Evolutionary conservation across 1,284 basidiomycete genomes (phyloP), one percentile per base, ranked within the genome.

Genomic region (Singerocomus rubriflavus): DNA sequence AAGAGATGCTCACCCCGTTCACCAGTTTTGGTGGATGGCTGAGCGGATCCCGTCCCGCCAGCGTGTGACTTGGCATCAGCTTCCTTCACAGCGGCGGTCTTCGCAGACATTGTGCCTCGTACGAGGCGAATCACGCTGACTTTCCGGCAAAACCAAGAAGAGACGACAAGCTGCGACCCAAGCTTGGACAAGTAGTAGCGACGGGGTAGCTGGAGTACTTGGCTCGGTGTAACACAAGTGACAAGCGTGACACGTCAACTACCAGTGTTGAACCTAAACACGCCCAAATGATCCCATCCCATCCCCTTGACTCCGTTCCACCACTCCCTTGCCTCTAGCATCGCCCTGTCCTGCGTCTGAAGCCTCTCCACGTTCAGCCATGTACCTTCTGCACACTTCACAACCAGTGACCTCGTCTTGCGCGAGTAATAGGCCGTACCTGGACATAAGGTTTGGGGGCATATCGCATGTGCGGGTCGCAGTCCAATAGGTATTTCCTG

Each of bases 1-100:
- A 31, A 51, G 45, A 50, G 44, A 44, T 16, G 68, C 78, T 58
- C 56, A 80, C 81, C 74, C 66, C 77, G 79, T 71, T 79, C 75
- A 56, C 69, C 73, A 26, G 63, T 59, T 60, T 70, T 67, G 53
- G 66, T 62, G 46, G 66, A 68, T 52, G 73, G 62, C 65, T 66
- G 73, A 46, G 70, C 61, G 46, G 71, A 69, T 46, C 50, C 44
- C 40, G 59, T 40, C 41, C 44, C 35, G 25, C 51, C 42, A 39
- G 41, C 39, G 38, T 33, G 53, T 33, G 54, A 51, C 44, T 29
- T 63, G 45, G 48, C 25, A 51, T 62, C 53, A 14, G 40, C 51
- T 55, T 59, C 64, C 47, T 57, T 65, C n/a, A 30, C 46, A 32
- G 42, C 32, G 21, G 16, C 27, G 17, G 46, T 44, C 55, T 55